Evolutionary conservation across 2,329 filamentous ascomycete genomes (phyloP).

Genomic region (Diplocarpon mali): DNA sequence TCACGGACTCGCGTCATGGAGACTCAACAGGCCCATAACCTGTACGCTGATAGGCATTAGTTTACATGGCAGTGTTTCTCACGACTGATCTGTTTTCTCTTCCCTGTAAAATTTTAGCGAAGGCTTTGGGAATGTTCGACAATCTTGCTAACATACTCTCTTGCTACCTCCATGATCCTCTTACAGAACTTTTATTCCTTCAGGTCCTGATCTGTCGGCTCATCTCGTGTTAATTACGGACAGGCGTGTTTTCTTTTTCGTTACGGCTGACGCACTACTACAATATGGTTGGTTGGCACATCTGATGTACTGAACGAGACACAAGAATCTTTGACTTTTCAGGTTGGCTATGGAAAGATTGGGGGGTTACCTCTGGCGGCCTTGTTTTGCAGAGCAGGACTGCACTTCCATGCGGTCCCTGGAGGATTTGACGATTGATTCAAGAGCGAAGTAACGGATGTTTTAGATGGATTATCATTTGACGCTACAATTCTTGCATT

Average conservation of each 20-base stretch:
- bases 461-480: no score
- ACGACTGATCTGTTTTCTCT: neutral
- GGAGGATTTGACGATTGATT: neutral
- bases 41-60: conserved; percentile 1
- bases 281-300: no score
- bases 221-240: no score
- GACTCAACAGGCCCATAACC: neutral
- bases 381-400: neutral
- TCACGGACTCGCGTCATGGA: conserved; percentile 1
- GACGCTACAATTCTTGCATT: no score
- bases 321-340: no score
- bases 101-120: conserved; percentile 3
- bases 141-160: neutral
- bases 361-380: neutral
- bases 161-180: neutral
- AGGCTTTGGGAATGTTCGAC: neutral
- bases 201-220: neutral
- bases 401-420: neutral
- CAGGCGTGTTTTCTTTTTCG: no score
- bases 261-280: no score
- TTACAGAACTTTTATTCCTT: neutral
- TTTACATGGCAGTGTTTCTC: no score
- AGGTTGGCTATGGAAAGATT: neutral
- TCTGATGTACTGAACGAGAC: no score
- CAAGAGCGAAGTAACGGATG: no score